Conservation (phyloP, 1,284 basidiomycete genomes). For the Cryptococcus sp. region DNA sequence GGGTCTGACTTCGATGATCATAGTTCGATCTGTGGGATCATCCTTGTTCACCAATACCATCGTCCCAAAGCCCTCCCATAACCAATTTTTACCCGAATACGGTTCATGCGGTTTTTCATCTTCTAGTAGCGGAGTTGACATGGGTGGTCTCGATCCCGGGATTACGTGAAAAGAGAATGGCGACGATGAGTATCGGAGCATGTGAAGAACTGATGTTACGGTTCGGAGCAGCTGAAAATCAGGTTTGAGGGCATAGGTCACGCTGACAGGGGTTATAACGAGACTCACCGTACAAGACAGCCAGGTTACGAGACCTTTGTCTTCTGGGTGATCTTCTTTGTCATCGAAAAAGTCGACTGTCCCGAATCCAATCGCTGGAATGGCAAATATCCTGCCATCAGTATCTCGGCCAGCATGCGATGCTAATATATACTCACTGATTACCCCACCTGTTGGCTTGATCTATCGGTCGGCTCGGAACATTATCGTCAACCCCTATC, state of each 20-base stretch:
- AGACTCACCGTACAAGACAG: constrained; percentile 34
- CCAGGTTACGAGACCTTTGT: constrained; percentile 37
- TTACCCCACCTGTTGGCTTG: constrained; percentile 35
- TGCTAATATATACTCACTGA: constrained; percentile 25
- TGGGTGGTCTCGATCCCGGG: constrained; percentile 22
- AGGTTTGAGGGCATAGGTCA: background rate
- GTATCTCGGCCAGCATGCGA: background rate
- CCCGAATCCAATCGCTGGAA: constrained; percentile 36
- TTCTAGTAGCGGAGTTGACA: constrained; percentile 1
- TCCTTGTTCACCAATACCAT: constrained; percentile 35
- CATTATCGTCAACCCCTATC: constrained; percentile 32
- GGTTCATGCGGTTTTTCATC: background rate
- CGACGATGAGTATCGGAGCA: constrained; percentile 37
- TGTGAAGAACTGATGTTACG: constrained; percentile 34
- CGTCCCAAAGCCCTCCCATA: constrained; percentile 41
- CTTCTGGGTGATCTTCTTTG: constrained; percentile 23
- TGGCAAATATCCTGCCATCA: constrained; percentile 34
- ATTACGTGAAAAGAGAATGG: constrained; percentile 36
- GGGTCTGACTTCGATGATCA: constrained; percentile 36
- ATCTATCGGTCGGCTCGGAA: constrained; percentile 30
- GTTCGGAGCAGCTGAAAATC: constrained; percentile 35
- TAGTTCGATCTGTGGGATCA: constrained; percentile 24
- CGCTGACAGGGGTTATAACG: background rate
- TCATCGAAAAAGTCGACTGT: constrained; percentile 40
- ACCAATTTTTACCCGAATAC: constrained; percentile 8